These are phyloP conservation scores for Drosera capensis DNA, from an alignment of 148 eudicot species.

Conservation along the genomic window DNA sequence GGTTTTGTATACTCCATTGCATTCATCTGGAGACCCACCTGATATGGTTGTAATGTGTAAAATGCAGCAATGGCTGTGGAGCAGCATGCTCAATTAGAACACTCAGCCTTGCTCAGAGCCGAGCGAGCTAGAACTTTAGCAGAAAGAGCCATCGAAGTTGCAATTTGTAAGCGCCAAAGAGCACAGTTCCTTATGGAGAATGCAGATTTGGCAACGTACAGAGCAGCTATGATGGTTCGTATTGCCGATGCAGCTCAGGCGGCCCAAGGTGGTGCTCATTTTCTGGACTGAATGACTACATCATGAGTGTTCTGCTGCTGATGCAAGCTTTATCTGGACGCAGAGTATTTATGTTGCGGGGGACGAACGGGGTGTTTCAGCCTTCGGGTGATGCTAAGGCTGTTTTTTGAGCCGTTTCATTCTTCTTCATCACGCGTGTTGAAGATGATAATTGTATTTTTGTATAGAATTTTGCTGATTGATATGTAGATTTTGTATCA, in stretches of 20 bases:
- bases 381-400: too few relatives aligned
- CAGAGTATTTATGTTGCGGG: too few relatives aligned
- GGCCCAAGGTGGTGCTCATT: conserved; percentile 16
- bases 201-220: conserved; percentile 66
- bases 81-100: conserved; percentile 26
- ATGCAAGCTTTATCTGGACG: too few relatives aligned
- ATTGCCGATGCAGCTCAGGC: conserved; percentile 22
- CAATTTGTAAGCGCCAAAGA: conserved; percentile 49
- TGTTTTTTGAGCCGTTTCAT: too few relatives aligned
- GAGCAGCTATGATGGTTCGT: conserved; percentile 69
- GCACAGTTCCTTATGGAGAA: conserved; percentile 69
- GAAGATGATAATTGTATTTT: too few relatives aligned
- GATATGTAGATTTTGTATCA: too few relatives aligned
- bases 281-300: conserved; percentile 9
- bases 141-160: conserved; percentile 27
- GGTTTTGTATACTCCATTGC: background rate
- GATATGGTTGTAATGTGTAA: background rate
- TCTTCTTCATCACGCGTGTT: too few relatives aligned
- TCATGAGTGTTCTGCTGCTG: background rate
- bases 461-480: too few relatives aligned
- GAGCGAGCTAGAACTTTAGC: conserved; percentile 57
- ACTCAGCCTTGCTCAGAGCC: conserved; percentile 19
- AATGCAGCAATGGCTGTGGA: conserved; percentile 23
- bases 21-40: background rate
- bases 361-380: too few relatives aligned